A percentile compares a stretch with the other conserved stretches of the same genome.
Conservation (phyloP, 2,329 filamentous ascomycete genomes). For the Pseudopithomyces chartarum region DNA sequence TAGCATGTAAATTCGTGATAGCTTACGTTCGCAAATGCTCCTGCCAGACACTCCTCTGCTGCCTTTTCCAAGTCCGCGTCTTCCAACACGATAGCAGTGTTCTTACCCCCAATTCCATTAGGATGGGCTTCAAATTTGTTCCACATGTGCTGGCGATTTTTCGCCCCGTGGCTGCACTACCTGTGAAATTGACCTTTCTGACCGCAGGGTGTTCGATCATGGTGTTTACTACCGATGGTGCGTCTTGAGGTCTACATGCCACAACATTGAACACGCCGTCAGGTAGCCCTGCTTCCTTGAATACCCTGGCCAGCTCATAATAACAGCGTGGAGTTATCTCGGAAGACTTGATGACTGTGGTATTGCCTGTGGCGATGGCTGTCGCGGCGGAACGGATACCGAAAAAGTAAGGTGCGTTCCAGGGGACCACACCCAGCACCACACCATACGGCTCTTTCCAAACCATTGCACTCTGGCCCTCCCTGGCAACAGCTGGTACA, state of each 20-base stretch:
- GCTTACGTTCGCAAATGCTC: conserved; percentile 72
- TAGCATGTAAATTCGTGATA: neutral
- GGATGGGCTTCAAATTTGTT: conserved; percentile 45
- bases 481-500: conserved; percentile 51
- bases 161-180: conserved; percentile 49
- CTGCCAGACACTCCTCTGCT: conserved; percentile 83
- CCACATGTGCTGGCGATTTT: conserved; percentile 14
- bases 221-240: conserved; percentile 66
- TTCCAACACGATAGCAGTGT: conserved; percentile 75
- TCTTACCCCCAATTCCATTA: conserved; percentile 87
- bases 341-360: conserved; percentile 23
- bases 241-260: conserved; percentile 61
- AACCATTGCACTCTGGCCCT: conserved; percentile 64
- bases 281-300: conserved; percentile 70
- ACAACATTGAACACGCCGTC: conserved; percentile 73
- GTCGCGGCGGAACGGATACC: conserved; percentile 41
- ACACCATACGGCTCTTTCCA: conserved; percentile 77
- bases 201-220: conserved; percentile 69
- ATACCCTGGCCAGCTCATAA: conserved; percentile 17
- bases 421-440: conserved; percentile 75
- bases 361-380: conserved; percentile 64
- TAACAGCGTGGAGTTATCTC: conserved; percentile 23
- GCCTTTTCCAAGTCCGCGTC: conserved; percentile 76
- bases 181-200: conserved; percentile 76
- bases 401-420: conserved; percentile 57